These are phyloP conservation scores for Lentinula detonsa DNA, from an alignment of 768 basidiomycete genomes.

Conservation along the genomic window DNA sequence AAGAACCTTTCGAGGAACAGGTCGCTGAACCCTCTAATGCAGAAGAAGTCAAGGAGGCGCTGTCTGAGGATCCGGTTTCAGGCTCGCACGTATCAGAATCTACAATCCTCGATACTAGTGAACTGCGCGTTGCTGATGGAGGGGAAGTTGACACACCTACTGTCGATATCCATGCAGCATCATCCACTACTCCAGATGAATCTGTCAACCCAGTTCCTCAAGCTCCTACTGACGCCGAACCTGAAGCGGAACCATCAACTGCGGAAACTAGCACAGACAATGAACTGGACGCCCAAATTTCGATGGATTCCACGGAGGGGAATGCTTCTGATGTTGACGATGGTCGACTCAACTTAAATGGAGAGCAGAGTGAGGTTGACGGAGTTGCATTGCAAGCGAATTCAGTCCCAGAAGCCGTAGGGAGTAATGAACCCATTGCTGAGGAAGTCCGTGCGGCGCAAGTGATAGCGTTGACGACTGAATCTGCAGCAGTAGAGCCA, in stretches of 20 bases:
- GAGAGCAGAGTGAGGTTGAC: neutral
- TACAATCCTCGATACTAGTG: neutral
- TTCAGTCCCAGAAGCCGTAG: neutral
- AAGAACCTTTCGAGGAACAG: neutral
- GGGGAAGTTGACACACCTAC: neutral
- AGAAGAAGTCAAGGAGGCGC: neutral
- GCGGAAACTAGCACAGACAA: neutral
- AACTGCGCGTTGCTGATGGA: neutral
- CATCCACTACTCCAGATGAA: neutral
- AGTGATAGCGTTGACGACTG: neutral
- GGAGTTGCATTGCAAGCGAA: neutral
- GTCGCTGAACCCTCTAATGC: neutral
- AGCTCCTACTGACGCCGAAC: neutral
- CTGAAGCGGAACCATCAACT: neutral
- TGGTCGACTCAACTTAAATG: neutral
- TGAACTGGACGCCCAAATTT: neutral
- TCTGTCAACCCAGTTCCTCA: neutral
- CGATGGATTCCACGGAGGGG: neutral
- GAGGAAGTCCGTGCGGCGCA: neutral
- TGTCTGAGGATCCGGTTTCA: neutral
- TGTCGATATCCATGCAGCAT: neutral
- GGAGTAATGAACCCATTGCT: neutral
- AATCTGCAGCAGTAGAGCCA: neutral
- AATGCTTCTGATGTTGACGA: neutral
- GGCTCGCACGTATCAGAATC: neutral